A percentile compares a stretch with the other conserved stretches of the same genome.
phyloP scores from a whole-genome alignment of 352 stramenopile species.

The Phytophthora sojae region DNA sequence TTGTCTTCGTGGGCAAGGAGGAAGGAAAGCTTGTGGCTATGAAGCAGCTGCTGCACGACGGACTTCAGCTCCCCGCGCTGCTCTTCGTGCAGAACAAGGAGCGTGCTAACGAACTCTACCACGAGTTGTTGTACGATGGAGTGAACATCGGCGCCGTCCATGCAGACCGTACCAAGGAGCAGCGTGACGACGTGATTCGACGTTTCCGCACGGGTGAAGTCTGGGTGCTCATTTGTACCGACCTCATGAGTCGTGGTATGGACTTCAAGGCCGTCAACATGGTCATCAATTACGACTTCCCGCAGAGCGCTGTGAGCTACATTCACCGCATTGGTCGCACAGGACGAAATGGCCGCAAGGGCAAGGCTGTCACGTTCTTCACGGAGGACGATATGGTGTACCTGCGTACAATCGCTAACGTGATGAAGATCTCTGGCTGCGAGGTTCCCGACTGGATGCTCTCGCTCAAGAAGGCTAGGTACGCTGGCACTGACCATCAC shows the following conservation, averaged over 20 bases:
- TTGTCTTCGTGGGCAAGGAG: conserved; percentile 99
- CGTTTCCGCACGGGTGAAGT: conserved; percentile 97
- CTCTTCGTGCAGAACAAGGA: conserved; percentile 99
- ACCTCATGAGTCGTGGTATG: conserved; percentile 98
- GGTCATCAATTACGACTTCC: conserved; percentile 99
- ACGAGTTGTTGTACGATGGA: conserved; percentile 98
- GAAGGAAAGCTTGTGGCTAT: conserved; percentile 99
- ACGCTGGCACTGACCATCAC: conserved; percentile 9
- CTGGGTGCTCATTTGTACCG: conserved; percentile 99
- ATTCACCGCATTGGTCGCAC: conserved; percentile 98
- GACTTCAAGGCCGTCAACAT: conserved; percentile 99
- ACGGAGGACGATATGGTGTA: conserved; percentile 96
- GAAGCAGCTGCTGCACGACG: conserved; percentile 91
- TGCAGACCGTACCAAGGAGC: conserved; percentile 93
- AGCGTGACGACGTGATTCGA: conserved; percentile 95
- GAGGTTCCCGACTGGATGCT: conserved; percentile 99
- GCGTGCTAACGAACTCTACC: conserved; percentile 97
- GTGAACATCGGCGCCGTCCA: conserved; percentile 99
- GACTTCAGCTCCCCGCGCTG: conserved; percentile 96
- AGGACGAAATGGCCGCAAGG: conserved; percentile 92
- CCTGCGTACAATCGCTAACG: conserved; percentile 97
- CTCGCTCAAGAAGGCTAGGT: conserved; percentile 93
- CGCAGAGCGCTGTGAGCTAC: conserved; percentile 94
- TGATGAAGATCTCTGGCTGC: conserved; percentile 98
- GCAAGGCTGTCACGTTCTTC: conserved; percentile 97